Conservation (phyloP, 2,329 filamentous ascomycete genomes). For the Dactylellina leptospora region DNA sequence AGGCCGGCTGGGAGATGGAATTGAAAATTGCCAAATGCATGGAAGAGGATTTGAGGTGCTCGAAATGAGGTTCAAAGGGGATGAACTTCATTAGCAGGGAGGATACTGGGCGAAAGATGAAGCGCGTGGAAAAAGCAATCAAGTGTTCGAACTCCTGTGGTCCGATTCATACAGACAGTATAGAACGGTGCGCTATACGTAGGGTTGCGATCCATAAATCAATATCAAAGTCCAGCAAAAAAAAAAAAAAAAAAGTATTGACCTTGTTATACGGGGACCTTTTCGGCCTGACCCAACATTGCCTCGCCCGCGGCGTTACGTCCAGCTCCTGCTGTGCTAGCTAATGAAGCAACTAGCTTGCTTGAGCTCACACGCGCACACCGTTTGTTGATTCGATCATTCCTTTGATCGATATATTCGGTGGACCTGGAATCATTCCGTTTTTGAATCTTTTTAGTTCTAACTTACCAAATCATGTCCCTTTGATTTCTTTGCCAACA, state of each 20-base stretch:
- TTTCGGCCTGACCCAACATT: slow-evolving; percentile 38
- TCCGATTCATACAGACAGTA: slow-evolving; percentile 42
- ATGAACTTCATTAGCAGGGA: slow-evolving; percentile 16
- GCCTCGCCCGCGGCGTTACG: slow-evolving; percentile 23
- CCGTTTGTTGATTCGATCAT: slow-evolving; percentile 29
- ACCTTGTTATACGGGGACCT: slow-evolving; percentile 47
- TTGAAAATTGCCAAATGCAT: slow-evolving; percentile 47
- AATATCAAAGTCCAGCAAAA: slow-evolving; percentile 43
- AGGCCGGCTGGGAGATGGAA: slow-evolving; percentile 31
- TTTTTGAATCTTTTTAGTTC: slow-evolving; percentile 38
- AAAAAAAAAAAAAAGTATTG: slow-evolving; percentile 24
- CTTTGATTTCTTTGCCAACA: slow-evolving; percentile 52
- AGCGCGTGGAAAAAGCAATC: slow-evolving; percentile 38
- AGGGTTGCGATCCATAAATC: slow-evolving; percentile 50
- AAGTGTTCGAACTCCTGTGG: slow-evolving; percentile 35
- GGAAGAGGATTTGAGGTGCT: slow-evolving; percentile 5
- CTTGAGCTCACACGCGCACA: slow-evolving; percentile 15
- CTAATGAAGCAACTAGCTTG: slow-evolving; percentile 26
- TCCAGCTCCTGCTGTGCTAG: slow-evolving; percentile 18
- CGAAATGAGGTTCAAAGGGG: slow-evolving; percentile 21
- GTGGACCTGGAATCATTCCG: slow-evolving; percentile 29
- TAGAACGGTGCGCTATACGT: slow-evolving; percentile 50
- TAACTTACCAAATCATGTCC: slow-evolving; percentile 42
- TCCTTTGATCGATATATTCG: slow-evolving; percentile 48
- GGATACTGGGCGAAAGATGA: slow-evolving; percentile 14